A percentile compares a stretch with the other conserved stretches of the same genome.
phyloP scores from a whole-genome alignment of 306 rosid species.

The Vigna reflexopilosa region DNA sequence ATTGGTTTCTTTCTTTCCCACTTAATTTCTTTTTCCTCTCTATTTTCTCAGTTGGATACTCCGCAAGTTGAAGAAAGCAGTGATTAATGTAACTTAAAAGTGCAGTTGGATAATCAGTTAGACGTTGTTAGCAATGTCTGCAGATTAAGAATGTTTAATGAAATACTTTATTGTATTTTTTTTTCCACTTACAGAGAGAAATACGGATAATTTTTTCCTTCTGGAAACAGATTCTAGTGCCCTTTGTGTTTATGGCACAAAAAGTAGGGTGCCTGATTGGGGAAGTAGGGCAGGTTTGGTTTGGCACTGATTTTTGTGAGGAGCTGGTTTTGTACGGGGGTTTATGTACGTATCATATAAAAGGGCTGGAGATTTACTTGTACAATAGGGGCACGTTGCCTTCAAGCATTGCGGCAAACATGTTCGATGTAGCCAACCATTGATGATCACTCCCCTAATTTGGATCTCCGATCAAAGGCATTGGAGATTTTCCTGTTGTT shows the following conservation, averaged over 20 bases:
- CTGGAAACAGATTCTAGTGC: background rate
- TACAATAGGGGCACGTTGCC: background rate
- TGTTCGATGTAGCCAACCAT: background rate
- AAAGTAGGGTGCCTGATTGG: background rate
- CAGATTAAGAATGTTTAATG: conserved; percentile 66
- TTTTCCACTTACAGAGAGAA: conserved; percentile 31
- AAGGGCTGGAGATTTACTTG: background rate
- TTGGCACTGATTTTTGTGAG: background rate
- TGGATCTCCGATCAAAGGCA: background rate
- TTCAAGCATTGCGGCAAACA: background rate
- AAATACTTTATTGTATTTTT: conserved; percentile 51
- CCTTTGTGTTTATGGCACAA: conserved; percentile 3
- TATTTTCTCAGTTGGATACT: conserved; percentile 56
- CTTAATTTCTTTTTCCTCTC: conserved; percentile 37
- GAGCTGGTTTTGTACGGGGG: background rate
- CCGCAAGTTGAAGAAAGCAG: conserved; percentile 60
- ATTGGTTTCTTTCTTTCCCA: conserved; percentile 45
- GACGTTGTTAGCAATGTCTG: conserved; percentile 58
- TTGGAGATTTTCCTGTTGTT: background rate
- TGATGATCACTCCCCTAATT: background rate
- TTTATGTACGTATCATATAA: background rate
- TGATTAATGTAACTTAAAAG: conserved; percentile 61
- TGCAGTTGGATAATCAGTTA: conserved; percentile 41
- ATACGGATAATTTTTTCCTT: conserved; percentile 25
- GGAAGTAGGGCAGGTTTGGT: background rate